A percentile compares a stretch with the other conserved stretches of the same genome.
Conservation (phyloP, 2,329 filamentous ascomycete species). For the Trichoderma breve region DNA sequence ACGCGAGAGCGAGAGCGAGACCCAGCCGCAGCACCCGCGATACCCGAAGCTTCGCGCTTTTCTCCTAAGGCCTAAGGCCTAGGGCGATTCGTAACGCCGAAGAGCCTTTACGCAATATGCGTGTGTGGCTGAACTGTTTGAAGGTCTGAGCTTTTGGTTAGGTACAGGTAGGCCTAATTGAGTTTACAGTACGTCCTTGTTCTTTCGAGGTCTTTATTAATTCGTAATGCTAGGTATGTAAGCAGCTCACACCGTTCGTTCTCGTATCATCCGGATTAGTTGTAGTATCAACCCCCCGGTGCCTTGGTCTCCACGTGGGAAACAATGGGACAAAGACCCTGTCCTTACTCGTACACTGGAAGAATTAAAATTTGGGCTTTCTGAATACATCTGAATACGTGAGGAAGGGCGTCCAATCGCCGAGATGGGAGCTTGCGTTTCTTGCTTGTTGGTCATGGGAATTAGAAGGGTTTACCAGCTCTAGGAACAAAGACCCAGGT, state of each 20-base stretch:
- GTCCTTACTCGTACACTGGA: background rate
- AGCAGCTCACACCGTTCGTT: background rate
- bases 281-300: background rate
- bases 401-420: background rate
- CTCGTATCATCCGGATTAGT: background rate
- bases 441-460: background rate
- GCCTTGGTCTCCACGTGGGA: background rate
- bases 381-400: background rate
- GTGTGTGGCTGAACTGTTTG: background rate
- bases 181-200: background rate
- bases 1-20: background rate
- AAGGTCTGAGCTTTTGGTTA: background rate
- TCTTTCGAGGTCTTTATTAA: background rate
- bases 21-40: slow-evolving; percentile 2
- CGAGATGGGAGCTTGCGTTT: background rate
- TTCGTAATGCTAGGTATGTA: background rate
- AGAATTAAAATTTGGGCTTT: background rate
- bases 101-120: background rate
- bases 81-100: background rate
- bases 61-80: background rate
- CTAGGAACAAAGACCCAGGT: background rate
- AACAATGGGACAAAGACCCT: background rate
- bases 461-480: background rate
- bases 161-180: background rate
- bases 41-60: background rate